Evolutionary conservation across 768 basidiomycete species (phyloP).

Genomic region (Hygrophorus russula): DNA sequence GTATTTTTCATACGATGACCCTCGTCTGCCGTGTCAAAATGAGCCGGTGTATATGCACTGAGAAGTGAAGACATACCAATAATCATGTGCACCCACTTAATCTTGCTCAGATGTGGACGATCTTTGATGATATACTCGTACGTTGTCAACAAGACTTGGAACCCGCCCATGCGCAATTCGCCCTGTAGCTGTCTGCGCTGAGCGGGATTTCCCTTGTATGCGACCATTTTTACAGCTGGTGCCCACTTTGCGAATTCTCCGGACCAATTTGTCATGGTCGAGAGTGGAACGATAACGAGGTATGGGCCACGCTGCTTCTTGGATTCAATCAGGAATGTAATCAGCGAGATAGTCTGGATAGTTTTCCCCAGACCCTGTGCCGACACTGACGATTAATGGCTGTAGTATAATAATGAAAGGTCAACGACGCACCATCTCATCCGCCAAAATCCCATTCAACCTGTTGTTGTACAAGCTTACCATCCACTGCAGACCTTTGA

Average conservation of each 20-base stretch:
- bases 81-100: constrained; percentile 97
- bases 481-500: constrained; percentile 98
- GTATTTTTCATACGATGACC: constrained; percentile 99
- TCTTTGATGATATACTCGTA: constrained; percentile 99
- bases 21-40: constrained; percentile 48
- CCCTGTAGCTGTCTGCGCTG: constrained; percentile 70
- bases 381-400: constrained; percentile 7
- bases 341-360: constrained; percentile 90
- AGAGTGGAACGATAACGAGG: constrained; percentile 90
- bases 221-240: constrained; percentile 62
- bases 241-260: constrained; percentile 98
- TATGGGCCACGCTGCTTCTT: constrained; percentile 92
- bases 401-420: constrained; percentile 1
- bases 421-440: constrained; percentile 67
- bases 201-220: constrained; percentile 87
- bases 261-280: constrained; percentile 96
- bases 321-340: constrained; percentile 85
- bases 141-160: constrained; percentile 89
- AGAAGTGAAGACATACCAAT: constrained; percentile 47
- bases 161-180: constrained; percentile 69
- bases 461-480: constrained; percentile 95
- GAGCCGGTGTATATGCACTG: not conserved
- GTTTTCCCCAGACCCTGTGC: constrained; percentile 87
- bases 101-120: constrained; percentile 77
- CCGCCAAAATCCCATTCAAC: constrained; percentile 89